These are phyloP conservation scores for Moniliella sp. DNA, from an alignment of 1,284 basidiomycete species.

Conservation along the genomic window DNA sequence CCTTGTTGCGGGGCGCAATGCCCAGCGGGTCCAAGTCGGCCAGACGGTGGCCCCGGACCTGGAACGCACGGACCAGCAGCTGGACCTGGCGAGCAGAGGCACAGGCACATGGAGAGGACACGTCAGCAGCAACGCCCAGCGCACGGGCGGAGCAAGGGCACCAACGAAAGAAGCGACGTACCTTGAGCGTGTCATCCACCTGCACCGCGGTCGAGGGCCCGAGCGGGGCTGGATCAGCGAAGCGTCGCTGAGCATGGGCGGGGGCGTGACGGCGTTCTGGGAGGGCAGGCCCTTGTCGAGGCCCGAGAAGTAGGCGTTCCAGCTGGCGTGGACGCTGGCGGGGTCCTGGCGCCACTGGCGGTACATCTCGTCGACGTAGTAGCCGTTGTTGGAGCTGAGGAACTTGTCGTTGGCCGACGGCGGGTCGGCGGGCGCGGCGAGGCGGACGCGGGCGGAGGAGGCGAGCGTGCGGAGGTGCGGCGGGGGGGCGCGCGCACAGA, in stretches of 20 bases:
- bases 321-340: conserved; percentile 73
- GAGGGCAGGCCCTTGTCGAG: conserved; percentile 71
- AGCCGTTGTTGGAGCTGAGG: conserved; percentile 54
- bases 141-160: not conserved
- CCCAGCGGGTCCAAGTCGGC: conserved; percentile 87
- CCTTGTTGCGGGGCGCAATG: conserved; percentile 45
- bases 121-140: not conserved
- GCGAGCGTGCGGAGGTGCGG: no score
- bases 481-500: no score
- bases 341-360: conserved; percentile 42
- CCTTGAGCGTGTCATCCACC: conserved; percentile 84
- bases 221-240: conserved; percentile 59
- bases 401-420: conserved; percentile 22
- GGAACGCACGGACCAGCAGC: conserved; percentile 59
- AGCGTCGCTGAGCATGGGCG: conserved; percentile 47
- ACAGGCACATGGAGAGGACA: not conserved
- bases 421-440: no score
- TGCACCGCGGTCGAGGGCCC: conserved; percentile 44
- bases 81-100: conserved; percentile 8
- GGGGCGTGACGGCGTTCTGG: conserved; percentile 60
- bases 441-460: no score
- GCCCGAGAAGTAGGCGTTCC: conserved; percentile 83
- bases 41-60: conserved; percentile 90
- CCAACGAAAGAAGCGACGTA: conserved; percentile 33
- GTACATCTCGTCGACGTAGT: conserved; percentile 68